Conservation (phyloP, 192 early-diverging fungal species). For the Rhizophagus prolifer region DNA sequence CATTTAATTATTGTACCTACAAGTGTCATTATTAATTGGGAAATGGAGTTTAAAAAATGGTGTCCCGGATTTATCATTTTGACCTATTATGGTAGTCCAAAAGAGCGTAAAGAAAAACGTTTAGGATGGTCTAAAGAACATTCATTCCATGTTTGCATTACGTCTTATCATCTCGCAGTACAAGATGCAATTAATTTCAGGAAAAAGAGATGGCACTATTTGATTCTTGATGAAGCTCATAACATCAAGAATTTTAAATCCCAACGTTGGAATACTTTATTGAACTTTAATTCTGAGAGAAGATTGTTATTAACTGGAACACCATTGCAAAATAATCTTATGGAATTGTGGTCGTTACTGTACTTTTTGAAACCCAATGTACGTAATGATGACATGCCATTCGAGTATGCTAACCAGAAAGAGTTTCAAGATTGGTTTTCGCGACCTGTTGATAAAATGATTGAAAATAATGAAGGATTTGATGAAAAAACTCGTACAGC, state of each 20-base stretch:
- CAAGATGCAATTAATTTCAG: slow-evolving; percentile 57
- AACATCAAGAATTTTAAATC: slow-evolving; percentile 79
- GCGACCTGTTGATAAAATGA: slow-evolving; percentile 79
- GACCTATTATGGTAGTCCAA: slow-evolving; percentile 71
- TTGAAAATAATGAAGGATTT: slow-evolving; percentile 57
- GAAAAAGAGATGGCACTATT: slow-evolving; percentile 65
- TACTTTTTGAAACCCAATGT: slow-evolving; percentile 84
- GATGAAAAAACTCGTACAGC: slow-evolving; percentile 53
- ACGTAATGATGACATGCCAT: slow-evolving; percentile 56
- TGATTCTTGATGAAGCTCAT: slow-evolving; percentile 70
- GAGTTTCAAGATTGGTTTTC: slow-evolving; percentile 88
- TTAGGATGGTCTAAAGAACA: slow-evolving; percentile 61
- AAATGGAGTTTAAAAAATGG: slow-evolving; percentile 71
- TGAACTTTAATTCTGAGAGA: slow-evolving; percentile 63
- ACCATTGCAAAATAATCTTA: slow-evolving; percentile 83
- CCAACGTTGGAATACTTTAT: slow-evolving; percentile 72
- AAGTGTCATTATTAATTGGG: slow-evolving; percentile 78
- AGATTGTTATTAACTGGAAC: slow-evolving; percentile 83
- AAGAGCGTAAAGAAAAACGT: slow-evolving; percentile 63
- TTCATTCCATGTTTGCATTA: slow-evolving; percentile 64
- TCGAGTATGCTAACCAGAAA: slow-evolving; percentile 78
- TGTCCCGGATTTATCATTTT: slow-evolving; percentile 71
- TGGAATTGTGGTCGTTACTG: slow-evolving; percentile 85
- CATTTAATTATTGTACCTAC: slow-evolving; percentile 79
- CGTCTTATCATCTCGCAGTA: slow-evolving; percentile 61